These are phyloP conservation scores for Dipteronia dyeriana DNA, from an alignment of 345 rosid species.

Conservation along the genomic window DNA sequence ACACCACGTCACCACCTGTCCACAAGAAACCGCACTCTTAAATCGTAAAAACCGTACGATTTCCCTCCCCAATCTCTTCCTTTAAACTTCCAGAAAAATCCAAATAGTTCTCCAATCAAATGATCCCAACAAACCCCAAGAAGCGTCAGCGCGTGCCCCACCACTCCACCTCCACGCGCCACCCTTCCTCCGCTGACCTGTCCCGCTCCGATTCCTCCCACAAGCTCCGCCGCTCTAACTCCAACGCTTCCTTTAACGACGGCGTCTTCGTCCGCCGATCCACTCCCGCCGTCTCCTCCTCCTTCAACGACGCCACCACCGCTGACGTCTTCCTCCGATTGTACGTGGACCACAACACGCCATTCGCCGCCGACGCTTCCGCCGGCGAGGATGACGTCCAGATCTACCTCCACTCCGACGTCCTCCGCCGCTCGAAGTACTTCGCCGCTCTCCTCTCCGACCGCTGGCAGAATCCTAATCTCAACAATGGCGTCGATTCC, in stretches of 20 bases:
- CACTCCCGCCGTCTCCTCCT: not conserved
- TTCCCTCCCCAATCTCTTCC: not conserved
- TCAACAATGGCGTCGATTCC: constrained; percentile 3
- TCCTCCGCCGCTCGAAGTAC: constrained; percentile 58
- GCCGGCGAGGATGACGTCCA: constrained; percentile 31
- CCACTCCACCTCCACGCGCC: constrained; percentile 27
- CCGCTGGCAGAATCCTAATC: constrained; percentile 44
- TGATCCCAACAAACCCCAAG: constrained; percentile 32
- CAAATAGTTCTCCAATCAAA: not conserved
- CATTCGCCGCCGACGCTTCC: constrained; percentile 20
- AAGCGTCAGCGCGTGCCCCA: constrained; percentile 43
- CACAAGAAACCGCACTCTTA: not conserved
- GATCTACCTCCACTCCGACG: constrained; percentile 62
- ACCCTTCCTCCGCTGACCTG: constrained; percentile 32
- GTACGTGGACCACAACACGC: constrained; percentile 25
- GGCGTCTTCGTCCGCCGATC: not conserved
- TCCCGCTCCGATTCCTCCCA: constrained; percentile 30
- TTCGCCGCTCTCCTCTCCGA: constrained; percentile 64
- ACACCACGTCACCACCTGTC: constrained; percentile 3
- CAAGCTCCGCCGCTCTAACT: constrained; percentile 41
- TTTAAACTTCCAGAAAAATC: not conserved
- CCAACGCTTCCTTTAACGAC: constrained; percentile 22
- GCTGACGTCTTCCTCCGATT: constrained; percentile 55
- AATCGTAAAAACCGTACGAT: constrained; percentile 3
- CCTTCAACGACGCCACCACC: constrained; percentile 46